phyloP scores from a whole-genome alignment of 2,329 filamentous ascomycete species.

The Geosmithia flava region DNA sequence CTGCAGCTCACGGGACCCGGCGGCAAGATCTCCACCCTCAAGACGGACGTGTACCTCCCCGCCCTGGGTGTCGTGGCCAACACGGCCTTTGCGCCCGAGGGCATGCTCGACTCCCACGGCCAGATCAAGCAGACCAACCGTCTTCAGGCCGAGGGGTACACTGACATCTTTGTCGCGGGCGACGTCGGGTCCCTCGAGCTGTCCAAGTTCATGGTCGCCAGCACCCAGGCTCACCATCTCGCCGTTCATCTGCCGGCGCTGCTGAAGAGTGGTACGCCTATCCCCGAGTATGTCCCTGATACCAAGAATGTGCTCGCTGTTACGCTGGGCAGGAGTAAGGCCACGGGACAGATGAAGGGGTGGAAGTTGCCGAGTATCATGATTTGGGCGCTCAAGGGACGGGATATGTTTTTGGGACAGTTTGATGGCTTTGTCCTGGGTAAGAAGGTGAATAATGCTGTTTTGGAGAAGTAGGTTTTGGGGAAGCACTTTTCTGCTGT shows the following conservation, averaged over 20 bases:
- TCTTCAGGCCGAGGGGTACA: conserved; percentile 20
- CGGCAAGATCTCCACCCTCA: conserved; percentile 22
- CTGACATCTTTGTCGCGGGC: conserved; percentile 30
- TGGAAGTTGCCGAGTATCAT: conserved; percentile 24
- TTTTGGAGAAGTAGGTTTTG: conserved; percentile 12
- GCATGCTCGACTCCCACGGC: conserved; percentile 19
- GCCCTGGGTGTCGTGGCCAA: conserved; percentile 32
- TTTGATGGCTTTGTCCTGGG: conserved; percentile 17
- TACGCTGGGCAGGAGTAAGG: conserved; percentile 25
- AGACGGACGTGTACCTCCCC: conserved; percentile 32
- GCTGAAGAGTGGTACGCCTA: conserved; percentile 12
- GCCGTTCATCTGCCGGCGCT: conserved; percentile 20
- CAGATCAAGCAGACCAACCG: conserved; percentile 23
- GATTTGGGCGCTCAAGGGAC: conserved; percentile 24
- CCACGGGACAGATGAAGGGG: conserved; percentile 22
- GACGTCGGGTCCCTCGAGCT: conserved; percentile 28
- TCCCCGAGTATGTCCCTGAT: conserved; percentile 16
- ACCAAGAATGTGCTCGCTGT: conserved; percentile 19
- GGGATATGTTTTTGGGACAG: conserved; percentile 21
- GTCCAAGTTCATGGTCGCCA: conserved; percentile 16
- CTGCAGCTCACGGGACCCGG: conserved; percentile 18
- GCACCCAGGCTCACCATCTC: conserved; percentile 19
- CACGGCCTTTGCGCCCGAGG: conserved; percentile 25
- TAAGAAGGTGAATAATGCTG: conserved; percentile 16
- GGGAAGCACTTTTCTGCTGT: background rate